Percentiles rank a stretch among this genome's conserved stretches.
Conservation (phyloP, 2,329 filamentous ascomycete genomes). For the Penicillium oxalicum region DNA sequence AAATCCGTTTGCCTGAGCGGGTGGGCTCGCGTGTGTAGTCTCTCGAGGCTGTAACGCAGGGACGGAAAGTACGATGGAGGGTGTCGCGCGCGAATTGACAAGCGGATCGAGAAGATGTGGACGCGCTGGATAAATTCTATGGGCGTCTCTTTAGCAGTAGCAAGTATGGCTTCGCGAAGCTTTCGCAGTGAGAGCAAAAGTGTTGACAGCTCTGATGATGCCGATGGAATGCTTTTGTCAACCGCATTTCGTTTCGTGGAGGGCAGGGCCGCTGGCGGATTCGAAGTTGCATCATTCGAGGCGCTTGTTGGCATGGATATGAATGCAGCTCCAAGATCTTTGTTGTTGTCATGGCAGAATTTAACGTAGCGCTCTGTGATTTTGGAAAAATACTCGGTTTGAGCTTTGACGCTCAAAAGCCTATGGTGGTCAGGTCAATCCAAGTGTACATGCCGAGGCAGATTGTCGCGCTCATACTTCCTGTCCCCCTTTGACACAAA, state of each 20-base stretch:
- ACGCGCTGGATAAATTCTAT: slow-evolving; percentile 81
- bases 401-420: slow-evolving; percentile 66
- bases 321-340: slow-evolving; percentile 70
- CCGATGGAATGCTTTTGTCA: slow-evolving; percentile 30
- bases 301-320: slow-evolving; percentile 51
- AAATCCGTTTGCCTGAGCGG: slow-evolving; percentile 67
- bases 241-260: slow-evolving; percentile 16
- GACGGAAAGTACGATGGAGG: slow-evolving; percentile 88
- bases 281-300: slow-evolving; percentile 35
- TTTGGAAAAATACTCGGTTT: slow-evolving; percentile 79
- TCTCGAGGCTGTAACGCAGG: slow-evolving; percentile 68
- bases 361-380: slow-evolving; percentile 85
- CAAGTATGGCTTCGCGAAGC: slow-evolving; percentile 81
- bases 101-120: slow-evolving; percentile 85
- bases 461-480: slow-evolving; percentile 49
- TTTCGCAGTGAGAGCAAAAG: slow-evolving; percentile 84
- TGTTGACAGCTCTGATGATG: slow-evolving; percentile 61
- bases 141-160: slow-evolving; percentile 58
- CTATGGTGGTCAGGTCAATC: slow-evolving; percentile 37
- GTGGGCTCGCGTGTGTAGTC: slow-evolving; percentile 58
- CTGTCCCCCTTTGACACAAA: slow-evolving; percentile 87
- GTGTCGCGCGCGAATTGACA: slow-evolving; percentile 72
- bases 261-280: slow-evolving; percentile 31
- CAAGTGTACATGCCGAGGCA: neutral
- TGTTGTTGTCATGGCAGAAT: slow-evolving; percentile 72